A percentile compares a stretch with the other conserved stretches of the same genome.
Evolutionary conservation across 352 stramenopile species (phyloP).

Genomic region (Stramenopiles sp.): DNA sequence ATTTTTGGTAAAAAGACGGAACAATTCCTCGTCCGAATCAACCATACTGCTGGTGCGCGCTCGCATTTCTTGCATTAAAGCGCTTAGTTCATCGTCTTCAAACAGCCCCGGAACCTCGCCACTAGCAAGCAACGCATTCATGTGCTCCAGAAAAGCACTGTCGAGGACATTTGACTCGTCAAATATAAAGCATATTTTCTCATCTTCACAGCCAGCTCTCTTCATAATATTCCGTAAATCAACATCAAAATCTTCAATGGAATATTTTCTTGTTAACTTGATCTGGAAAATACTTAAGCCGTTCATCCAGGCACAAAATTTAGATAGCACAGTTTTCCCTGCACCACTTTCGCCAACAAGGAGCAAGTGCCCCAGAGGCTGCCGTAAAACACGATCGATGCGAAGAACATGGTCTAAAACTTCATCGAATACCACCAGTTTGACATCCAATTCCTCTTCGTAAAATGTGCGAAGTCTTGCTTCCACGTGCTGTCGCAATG

Average conservation of each 20-base stretch:
- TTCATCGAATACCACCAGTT: constrained; percentile 98
- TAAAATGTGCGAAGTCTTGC: constrained; percentile 94
- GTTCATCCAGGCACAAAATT: constrained; percentile 99
- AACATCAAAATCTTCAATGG: constrained; percentile 96
- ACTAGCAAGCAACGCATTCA: constrained; percentile 97
- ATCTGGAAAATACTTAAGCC: constrained; percentile 98
- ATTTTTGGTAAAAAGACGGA: constrained; percentile 85
- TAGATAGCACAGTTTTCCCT: constrained; percentile 96
- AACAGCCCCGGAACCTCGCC: constrained; percentile 99
- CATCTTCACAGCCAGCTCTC: constrained; percentile 83
- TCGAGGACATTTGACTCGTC: constrained; percentile 96
- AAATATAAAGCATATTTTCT: constrained; percentile 99
- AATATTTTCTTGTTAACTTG: constrained; percentile 95
- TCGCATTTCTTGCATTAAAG: constrained; percentile 81
- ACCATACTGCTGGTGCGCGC: constrained; percentile 47
- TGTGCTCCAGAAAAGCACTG: constrained; percentile 96
- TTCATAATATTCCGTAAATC: constrained; percentile 92
- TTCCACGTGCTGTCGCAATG: constrained; percentile 86
- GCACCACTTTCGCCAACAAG: constrained; percentile 93
- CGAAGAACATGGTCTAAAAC: constrained; percentile 96
- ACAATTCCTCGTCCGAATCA: constrained; percentile 82
- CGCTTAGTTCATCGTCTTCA: constrained; percentile 93
- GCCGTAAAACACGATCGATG: constrained; percentile 89
- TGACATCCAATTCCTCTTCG: constrained; percentile 98
- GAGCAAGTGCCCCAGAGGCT: constrained; percentile 94